Evolutionary conservation across 441 rosid genomes (phyloP).

Genomic region (Erodium texanum): DNA sequence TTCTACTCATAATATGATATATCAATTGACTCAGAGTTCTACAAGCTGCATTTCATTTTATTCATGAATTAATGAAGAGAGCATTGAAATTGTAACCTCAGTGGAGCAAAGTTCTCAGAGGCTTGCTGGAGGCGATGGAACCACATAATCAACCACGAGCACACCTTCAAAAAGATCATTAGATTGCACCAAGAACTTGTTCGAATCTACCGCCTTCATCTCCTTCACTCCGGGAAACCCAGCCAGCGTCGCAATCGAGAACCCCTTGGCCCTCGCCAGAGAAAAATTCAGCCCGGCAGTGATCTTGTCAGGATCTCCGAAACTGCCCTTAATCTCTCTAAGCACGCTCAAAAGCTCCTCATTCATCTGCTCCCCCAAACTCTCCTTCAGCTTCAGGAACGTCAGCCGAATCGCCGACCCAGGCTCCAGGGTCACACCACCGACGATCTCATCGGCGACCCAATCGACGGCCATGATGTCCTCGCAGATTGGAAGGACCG

Average conservation of each 20-base stretch:
- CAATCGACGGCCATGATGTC: constrained; percentile 83
- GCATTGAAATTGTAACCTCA: background rate
- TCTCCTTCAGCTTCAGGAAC: background rate
- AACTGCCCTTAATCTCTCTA: background rate
- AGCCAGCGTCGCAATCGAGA: background rate
- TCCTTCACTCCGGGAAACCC: background rate
- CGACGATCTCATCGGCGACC: constrained; percentile 34
- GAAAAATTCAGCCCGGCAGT: background rate
- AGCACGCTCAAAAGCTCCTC: background rate
- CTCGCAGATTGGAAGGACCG: constrained; percentile 56
- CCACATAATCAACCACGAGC: background rate
- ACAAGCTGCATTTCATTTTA: background rate
- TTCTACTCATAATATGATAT: background rate
- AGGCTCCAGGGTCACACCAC: background rate
- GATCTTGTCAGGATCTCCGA: background rate
- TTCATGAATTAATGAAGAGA: background rate
- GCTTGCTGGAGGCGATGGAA: background rate
- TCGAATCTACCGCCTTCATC: background rate
- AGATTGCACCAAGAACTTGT: background rate
- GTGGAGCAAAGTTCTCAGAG: too few species aligned
- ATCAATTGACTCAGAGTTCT: background rate
- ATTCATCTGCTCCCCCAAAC: background rate
- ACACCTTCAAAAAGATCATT: background rate
- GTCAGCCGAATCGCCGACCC: background rate
- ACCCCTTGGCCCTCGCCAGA: background rate